A percentile compares a stretch with the other conserved stretches of the same genome.
Evolutionary conservation across 2,329 filamentous ascomycete genomes (phyloP).

Genomic region (Herpomyces periplanetae): DNA sequence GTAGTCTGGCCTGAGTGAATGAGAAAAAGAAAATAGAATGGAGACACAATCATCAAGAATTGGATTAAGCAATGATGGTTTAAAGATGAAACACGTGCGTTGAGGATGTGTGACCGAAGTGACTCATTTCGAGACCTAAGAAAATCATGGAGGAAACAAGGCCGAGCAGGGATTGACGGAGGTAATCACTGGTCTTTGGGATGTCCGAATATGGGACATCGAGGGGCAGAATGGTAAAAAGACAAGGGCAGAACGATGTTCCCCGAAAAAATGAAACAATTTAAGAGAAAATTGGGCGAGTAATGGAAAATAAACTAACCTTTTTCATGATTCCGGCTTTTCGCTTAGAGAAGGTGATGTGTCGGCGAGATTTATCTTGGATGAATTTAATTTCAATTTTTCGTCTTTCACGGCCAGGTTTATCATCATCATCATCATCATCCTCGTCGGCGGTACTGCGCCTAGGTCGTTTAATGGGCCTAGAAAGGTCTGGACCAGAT

Average conservation of each 20-base stretch:
- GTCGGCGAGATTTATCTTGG: conserved; percentile 91
- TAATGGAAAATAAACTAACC: conserved; percentile 16
- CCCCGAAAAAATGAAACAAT: conserved; percentile 1
- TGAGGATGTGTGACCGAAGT: conserved; percentile 4
- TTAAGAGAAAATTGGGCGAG: conserved; percentile 2
- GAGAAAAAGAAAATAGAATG: too few relatives aligned
- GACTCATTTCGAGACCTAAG: conserved; percentile 5
- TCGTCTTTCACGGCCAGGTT: conserved; percentile 79
- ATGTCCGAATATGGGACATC: conserved; percentile 2
- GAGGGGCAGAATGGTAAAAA: conserved; percentile 1
- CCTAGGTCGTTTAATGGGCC: too few relatives aligned
- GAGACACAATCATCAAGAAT: too few relatives aligned
- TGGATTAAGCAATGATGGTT: too few relatives aligned
- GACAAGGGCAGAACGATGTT: conserved; percentile 3
- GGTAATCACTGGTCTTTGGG: conserved; percentile 1
- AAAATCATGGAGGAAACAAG: neutral
- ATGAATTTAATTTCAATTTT: conserved; percentile 99
- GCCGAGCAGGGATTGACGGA: conserved; percentile 4
- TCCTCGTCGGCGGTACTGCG: conserved; percentile 46
- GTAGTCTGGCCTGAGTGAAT: too few relatives aligned
- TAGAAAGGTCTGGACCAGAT: too few relatives aligned
- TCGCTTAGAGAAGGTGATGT: conserved; percentile 98
- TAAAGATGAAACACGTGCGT: too few relatives aligned
- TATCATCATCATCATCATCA: conserved; percentile 88
- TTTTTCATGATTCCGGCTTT: conserved; percentile 99